These are phyloP conservation scores for Magnaporthiopsis incrustans DNA, from an alignment of 2,329 filamentous ascomycete species.

Conservation along the genomic window DNA sequence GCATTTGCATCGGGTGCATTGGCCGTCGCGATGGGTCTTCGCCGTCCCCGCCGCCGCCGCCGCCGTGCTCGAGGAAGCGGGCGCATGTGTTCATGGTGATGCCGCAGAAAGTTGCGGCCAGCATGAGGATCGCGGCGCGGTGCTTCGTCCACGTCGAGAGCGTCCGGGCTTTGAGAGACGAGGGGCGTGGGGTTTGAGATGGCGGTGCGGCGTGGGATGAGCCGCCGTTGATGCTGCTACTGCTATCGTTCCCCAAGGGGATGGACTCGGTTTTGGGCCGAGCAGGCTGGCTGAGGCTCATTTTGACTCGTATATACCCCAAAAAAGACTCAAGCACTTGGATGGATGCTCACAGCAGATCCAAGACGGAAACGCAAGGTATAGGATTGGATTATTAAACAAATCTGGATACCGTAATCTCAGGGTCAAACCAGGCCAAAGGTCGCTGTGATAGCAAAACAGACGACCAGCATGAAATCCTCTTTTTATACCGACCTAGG, in stretches of 20 bases:
- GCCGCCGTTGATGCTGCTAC: neutral
- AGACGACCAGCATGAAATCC: neutral
- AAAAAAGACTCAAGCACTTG: neutral
- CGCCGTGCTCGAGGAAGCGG: conserved; percentile 61
- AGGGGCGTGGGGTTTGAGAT: neutral
- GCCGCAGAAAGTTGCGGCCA: conserved; percentile 72
- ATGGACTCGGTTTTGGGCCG: neutral
- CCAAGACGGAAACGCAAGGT: neutral
- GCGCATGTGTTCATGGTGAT: conserved; percentile 80
- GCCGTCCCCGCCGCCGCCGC: conserved; percentile 22
- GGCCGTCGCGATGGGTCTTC: neutral
- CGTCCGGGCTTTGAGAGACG: neutral
- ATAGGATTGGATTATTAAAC: neutral
- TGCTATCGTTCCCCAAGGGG: neutral
- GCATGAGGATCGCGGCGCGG: conserved; percentile 64
- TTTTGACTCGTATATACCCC: neutral
- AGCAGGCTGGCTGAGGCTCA: neutral
- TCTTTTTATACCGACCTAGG: neutral
- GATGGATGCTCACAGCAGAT: neutral
- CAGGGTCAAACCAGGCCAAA: neutral
- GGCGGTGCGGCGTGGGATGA: neutral
- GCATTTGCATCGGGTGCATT: conserved; percentile 77
- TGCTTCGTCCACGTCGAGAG: conserved; percentile 48
- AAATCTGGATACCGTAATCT: neutral
- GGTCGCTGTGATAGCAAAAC: neutral